Evolutionary conservation across 768 basidiomycete species (phyloP), one percentile per base, ranked within the genome.

Genomic region (Phylloporus sp.): DNA sequence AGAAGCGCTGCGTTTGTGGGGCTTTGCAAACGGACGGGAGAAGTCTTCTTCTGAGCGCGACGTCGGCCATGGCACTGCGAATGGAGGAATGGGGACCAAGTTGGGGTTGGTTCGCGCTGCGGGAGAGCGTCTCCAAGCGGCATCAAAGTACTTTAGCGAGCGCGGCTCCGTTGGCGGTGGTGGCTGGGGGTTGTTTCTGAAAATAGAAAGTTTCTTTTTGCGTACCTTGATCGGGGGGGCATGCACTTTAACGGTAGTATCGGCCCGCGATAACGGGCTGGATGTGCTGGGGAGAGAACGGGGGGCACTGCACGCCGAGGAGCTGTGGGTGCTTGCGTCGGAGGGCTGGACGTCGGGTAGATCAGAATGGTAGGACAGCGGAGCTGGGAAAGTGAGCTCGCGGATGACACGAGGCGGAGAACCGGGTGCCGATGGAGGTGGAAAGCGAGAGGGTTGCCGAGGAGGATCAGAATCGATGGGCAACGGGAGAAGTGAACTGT

Each of bases 361-460:
- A 22, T 70, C 60, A 6, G 66, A 56, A 3, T 44, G 52, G 54
- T 78, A 81, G 13, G 84, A 84, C 5, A 91, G 73, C 0, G 89
- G 89, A 6, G 86, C 80, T 22, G 89, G 89, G 65, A 91, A 90
- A 9, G 77, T 80, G 50, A 91, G 76, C 56, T 88, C 81, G 41
- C 82, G 73, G 34, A 73, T 64, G 34, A 54, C 66, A 52, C 67
- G 63, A 61, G 64, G 65, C 52, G 67, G 63, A 1, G 61, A 58
- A 28, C 55, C 51, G 42, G 59, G 45, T 5, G 52, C 45, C 15
- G 55, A 44, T 2, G 61, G 58, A 0, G 41, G 58, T 12, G 58
- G 49, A 23, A 59, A 50, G 20, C 51, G 64, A 50, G 46, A 52
- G 20, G 59, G 48, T 11, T 58, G 69, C 5, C 66, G 65, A 5